A percentile compares a stretch with the other conserved stretches of the same genome.
Evolutionary conservation across 2,329 filamentous ascomycete species (phyloP).

Genomic region (Sarocladium brachiariae): DNA sequence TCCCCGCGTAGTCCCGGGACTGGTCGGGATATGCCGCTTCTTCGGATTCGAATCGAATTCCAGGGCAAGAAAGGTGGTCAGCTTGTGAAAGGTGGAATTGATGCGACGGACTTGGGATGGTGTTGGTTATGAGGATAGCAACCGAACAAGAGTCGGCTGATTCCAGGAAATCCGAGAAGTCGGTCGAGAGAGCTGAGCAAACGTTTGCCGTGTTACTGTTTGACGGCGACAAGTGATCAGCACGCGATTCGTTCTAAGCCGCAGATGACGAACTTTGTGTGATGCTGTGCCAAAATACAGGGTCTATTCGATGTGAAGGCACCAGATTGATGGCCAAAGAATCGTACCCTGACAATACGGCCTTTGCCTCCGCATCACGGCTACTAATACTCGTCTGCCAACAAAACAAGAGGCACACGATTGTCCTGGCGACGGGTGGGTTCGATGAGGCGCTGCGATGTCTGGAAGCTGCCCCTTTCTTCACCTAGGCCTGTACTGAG

Average conservation of each 20-base stretch:
- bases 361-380: neutral
- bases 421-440: constrained; percentile 8
- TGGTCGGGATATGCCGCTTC: neutral
- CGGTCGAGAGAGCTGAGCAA: neutral
- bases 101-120: neutral
- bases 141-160: too few species aligned
- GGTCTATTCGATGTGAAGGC: too few species aligned
- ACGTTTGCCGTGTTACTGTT: neutral
- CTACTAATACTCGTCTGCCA: constrained; percentile 1
- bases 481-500: neutral
- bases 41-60: neutral
- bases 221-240: neutral
- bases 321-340: too few species aligned
- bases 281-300: too few species aligned
- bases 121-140: too few species aligned
- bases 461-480: neutral
- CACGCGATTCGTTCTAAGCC: neutral
- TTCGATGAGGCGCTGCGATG: neutral
- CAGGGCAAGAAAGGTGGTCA: too few species aligned
- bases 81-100: too few species aligned
- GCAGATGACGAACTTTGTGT: neutral
- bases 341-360: too few species aligned
- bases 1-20: neutral
- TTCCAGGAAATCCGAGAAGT: neutral
- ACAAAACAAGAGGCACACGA: constrained; percentile 2